These are phyloP conservation scores for Amphirosellinia nigrospora DNA, from an alignment of 495 filamentous ascomycete species.

Conservation along the genomic window DNA sequence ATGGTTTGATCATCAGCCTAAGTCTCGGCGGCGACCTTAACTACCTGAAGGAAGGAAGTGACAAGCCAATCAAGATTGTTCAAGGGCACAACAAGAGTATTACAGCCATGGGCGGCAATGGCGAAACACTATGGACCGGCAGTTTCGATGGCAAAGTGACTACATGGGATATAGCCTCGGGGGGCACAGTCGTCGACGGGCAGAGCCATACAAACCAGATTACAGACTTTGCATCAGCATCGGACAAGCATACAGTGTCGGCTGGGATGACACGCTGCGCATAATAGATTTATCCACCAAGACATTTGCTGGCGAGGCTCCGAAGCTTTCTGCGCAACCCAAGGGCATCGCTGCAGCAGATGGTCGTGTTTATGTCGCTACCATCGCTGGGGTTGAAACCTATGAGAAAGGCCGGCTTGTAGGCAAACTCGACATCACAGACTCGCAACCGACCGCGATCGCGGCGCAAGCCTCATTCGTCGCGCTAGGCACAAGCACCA, in stretches of 20 bases:
- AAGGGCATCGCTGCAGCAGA: slow-evolving; percentile 53
- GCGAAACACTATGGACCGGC: slow-evolving; percentile 78
- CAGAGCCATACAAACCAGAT: slow-evolving; percentile 82
- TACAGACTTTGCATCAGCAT: slow-evolving; percentile 68
- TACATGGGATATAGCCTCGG: slow-evolving; percentile 76
- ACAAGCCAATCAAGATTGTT: slow-evolving; percentile 71
- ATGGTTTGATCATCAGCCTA: slow-evolving; percentile 87
- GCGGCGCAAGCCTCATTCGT: slow-evolving; percentile 68
- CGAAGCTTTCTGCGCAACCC: slow-evolving; percentile 58
- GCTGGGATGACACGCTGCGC: slow-evolving; percentile 94
- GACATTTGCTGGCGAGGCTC: slow-evolving; percentile 53
- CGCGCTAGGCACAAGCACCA: slow-evolving; percentile 79
- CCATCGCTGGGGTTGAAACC: slow-evolving; percentile 66
- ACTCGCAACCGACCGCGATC: slow-evolving; percentile 69
- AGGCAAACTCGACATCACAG: slow-evolving; percentile 49
- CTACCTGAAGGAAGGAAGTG: slow-evolving; percentile 75
- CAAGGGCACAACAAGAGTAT: slow-evolving; percentile 95
- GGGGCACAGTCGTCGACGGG: slow-evolving; percentile 76
- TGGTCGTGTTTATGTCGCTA: slow-evolving; percentile 66
- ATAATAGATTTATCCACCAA: slow-evolving; percentile 66
- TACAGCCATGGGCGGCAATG: slow-evolving; percentile 68
- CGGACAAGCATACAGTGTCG: slow-evolving; percentile 77
- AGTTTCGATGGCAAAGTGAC: slow-evolving; percentile 89
- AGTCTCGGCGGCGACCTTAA: slow-evolving; percentile 88
- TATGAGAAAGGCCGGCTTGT: slow-evolving; percentile 64